A percentile compares a stretch with the other conserved stretches of the same genome.
phyloP scores from a whole-genome alignment of 2,329 filamentous ascomycete genomes.

The Phyllosticta paracitricarpa region DNA sequence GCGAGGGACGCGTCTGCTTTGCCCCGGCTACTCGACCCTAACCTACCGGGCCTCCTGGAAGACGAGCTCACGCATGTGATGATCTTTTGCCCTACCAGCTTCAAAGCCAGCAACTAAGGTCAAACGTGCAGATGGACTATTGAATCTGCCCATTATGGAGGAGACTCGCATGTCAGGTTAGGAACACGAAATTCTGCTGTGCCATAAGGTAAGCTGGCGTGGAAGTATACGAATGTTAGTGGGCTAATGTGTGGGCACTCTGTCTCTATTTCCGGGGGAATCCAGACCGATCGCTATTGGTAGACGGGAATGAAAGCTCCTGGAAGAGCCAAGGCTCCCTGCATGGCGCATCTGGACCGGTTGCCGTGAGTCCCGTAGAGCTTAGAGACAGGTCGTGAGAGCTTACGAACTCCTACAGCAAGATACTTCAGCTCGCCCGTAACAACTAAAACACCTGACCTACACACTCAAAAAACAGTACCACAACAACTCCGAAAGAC shows the following conservation, averaged over 20 bases:
- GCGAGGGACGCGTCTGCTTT: background rate
- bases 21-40: background rate
- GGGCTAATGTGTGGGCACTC: background rate
- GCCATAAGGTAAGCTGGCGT: background rate
- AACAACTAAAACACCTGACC: background rate
- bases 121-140: background rate
- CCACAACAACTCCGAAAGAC: background rate
- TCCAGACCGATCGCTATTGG: background rate
- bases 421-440: background rate
- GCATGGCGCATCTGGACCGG: background rate
- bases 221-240: background rate
- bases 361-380: background rate
- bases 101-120: background rate
- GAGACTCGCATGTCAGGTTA: background rate
- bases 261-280: background rate
- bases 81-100: background rate
- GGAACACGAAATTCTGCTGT: background rate
- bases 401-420: background rate
- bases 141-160: background rate
- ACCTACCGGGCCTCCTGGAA: background rate
- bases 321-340: background rate
- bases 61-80: background rate
- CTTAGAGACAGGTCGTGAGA: background rate
- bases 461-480: background rate
- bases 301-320: no score